Conservation (phyloP, 768 basidiomycete genomes). For the Boletus sp. region DNA sequence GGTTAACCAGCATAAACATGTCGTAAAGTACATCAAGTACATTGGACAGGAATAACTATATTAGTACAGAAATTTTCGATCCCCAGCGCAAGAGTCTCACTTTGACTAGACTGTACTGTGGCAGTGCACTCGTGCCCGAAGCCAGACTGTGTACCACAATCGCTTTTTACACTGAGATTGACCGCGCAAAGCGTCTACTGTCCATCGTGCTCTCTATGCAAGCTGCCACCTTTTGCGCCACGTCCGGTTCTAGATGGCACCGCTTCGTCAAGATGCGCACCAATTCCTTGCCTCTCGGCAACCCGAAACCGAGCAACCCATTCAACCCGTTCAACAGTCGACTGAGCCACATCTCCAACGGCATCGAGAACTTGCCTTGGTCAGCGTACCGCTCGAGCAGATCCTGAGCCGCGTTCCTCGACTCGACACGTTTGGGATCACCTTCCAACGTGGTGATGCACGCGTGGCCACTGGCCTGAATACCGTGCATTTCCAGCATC, state of each 20-base stretch:
- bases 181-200: not conserved
- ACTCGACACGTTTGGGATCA: slow-evolving; percentile 19
- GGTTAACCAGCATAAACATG: too few species aligned
- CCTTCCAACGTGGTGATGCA: slow-evolving; percentile 28
- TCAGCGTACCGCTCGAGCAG: slow-evolving; percentile 22
- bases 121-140: too few species aligned
- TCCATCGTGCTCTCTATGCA: slow-evolving; percentile 18
- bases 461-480: slow-evolving; percentile 25
- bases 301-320: slow-evolving; percentile 10
- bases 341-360: slow-evolving; percentile 21
- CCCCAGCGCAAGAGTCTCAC: too few species aligned
- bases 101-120: too few species aligned
- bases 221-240: slow-evolving; percentile 24
- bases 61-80: too few species aligned
- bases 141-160: too few species aligned
- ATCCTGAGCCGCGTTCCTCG: slow-evolving; percentile 20
- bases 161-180: not conserved
- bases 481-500: slow-evolving; percentile 16
- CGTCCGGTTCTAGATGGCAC: slow-evolving; percentile 23
- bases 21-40: too few species aligned
- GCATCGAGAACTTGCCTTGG: slow-evolving; percentile 26
- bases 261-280: slow-evolving; percentile 23
- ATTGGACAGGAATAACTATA: too few species aligned
- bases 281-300: slow-evolving; percentile 23
- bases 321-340: slow-evolving; percentile 20